Conservation (phyloP, 306 rosid species). For the Nissolia schottii region DNA sequence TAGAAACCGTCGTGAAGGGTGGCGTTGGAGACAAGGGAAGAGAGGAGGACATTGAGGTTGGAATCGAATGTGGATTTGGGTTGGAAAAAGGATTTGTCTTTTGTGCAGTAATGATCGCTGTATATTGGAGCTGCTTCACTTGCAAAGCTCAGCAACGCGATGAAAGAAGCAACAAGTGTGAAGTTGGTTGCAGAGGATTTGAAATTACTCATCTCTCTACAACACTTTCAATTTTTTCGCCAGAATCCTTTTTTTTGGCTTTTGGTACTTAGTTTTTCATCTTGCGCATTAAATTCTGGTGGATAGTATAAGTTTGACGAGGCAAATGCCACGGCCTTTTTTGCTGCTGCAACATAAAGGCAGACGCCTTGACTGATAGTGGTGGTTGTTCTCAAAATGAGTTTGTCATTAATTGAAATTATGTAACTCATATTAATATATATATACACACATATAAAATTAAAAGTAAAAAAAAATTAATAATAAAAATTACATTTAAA, state of each 20-base stretch:
- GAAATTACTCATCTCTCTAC: background rate
- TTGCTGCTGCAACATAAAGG: too few species aligned
- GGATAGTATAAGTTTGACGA: background rate
- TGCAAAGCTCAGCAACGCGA: background rate
- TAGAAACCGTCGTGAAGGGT: slow-evolving; percentile 31
- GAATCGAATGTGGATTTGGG: slow-evolving; percentile 36
- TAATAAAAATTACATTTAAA: too few species aligned
- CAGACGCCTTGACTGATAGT: too few species aligned
- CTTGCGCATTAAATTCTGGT: background rate
- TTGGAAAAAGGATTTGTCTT: slow-evolving; percentile 1
- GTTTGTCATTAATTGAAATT: too few species aligned
- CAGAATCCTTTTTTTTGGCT: background rate
- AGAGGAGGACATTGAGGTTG: slow-evolving; percentile 36
- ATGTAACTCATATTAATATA: too few species aligned
- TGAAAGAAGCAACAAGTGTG: background rate
- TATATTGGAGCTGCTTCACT: slow-evolving; percentile 3
- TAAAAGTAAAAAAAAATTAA: too few species aligned
- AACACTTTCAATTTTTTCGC: background rate
- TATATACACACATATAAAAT: too few species aligned
- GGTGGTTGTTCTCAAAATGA: too few species aligned
- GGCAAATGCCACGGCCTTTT: background rate
- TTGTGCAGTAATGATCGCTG: background rate
- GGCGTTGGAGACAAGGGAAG: slow-evolving; percentile 45
- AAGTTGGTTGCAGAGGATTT: background rate
- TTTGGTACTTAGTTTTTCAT: too few species aligned